Base-by-base conservation (phyloP, 768 basidiomycete genomes). In the Xerocomus potaroensis region DNA sequence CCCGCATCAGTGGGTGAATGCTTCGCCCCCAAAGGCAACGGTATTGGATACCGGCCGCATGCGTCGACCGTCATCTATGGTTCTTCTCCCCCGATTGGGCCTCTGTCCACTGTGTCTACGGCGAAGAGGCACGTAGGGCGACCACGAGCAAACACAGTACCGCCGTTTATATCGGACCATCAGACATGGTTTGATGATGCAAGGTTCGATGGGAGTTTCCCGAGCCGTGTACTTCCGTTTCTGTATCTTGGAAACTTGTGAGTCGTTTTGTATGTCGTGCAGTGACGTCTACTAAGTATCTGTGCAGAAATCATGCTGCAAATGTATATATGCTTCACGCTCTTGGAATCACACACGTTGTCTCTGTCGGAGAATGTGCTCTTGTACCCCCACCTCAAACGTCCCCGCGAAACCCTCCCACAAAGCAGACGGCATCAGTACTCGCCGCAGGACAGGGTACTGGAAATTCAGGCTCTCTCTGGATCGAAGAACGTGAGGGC, bases 311-410 rank as follows among this genome's bases (percentile, higher is more conserved):
- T 57, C 95, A 98, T 57, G 95, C 95, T 0, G 74, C 84, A 22
- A 98, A 98, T 66, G 92, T 83, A 43, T 90, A 89, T 59, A 96
- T 98, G 93, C 81, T 98, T 3, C 88, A 93, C 58, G 91, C 91
- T 3, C 78, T 98, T 14, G 92, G 92, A 21, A 94, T 98, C 58
- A 95, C 93, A 3, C 94, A 98, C 62, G 93, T 98, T 52, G 93
- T 98, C 23, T 93, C 90, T 8, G 92, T 97, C 3, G 95, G 95
- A 40, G 95, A 97, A 72, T 92, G 91, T 50, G 90, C 94, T 10
- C 79, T 96, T 19, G 74, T 87, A 3, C 91, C 92, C 5, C 90
- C 91, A 15, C 73, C 81, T 3, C 72, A 79, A 55, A 69, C 73
- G 2, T 26, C 47, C 45, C 48, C 33, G 12, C 45, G 40, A 16